Evolutionary conservation across 2,329 filamentous ascomycete species (phyloP), one percentile per base, ranked within the genome.

Genomic region (Talaromyces atroroseus): DNA sequence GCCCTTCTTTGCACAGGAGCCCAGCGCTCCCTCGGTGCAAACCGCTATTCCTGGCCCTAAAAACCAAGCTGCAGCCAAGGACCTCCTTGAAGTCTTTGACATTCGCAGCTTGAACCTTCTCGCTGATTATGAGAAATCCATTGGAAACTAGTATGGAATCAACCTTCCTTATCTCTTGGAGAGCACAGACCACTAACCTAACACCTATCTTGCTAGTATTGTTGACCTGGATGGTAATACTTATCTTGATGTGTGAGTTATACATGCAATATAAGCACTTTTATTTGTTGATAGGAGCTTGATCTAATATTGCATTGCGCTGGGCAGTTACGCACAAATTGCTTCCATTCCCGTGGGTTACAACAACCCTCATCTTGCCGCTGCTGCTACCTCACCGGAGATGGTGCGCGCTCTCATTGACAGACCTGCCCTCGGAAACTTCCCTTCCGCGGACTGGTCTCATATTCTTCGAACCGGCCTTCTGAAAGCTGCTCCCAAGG

Each of bases 341-440:
- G 91, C 91, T 61, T 95, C 90, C 44, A 96, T 96, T 65, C 89
- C 91, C 3, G 80, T 96, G 47, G 91, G 91, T 59, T 96, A 96
- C 82, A 95, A 92, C 81, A 96, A 96, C 77, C 86, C 89, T 6
- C 75, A 80, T 62, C 82, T 96, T 60, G 78, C 83, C 63, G 79
- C 84, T 65, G 85, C 86, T 34, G 88, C 89, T 24, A 81, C 82
- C 60, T 87, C 86, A 56, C 85, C 86, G 23, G 87, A 92, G 66
- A 95, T 95, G 89, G 77, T 84, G 66, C 85, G 80, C 58, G 83
- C 89, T 56, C 77, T 96, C 65, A 88, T 95, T 79, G 95, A 96
- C 80, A 84, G 91, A 52, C 91, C 91, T 2, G 91, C 91, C 1
- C 82, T 95, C 60, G 90, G 91, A 65, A 95, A 94, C 80, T 96